A percentile compares a stretch with the other conserved stretches of the same genome.
Evolutionary conservation across 75 land plant species (phyloP).

Genomic region (Adiantum capillusveneris): DNA sequence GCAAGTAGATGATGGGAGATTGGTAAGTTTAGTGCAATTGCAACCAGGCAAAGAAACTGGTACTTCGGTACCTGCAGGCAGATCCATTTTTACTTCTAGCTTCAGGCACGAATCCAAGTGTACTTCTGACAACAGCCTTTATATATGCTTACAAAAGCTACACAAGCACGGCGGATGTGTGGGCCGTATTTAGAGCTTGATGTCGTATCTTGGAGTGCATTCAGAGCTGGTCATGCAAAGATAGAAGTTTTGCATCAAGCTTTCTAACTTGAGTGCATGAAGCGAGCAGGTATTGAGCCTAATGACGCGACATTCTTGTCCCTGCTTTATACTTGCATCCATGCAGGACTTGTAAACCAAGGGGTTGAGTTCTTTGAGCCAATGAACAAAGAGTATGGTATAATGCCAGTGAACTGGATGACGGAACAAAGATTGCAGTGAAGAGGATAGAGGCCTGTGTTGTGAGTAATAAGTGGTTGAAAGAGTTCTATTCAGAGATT

Average conservation of each 20-base stretch:
- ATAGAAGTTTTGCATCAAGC: neutral
- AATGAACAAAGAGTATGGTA: constrained; percentile 31
- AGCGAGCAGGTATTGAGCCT: constrained; percentile 14
- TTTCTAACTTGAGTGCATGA: constrained; percentile 6
- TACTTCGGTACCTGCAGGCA: constrained; percentile 5
- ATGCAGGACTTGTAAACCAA: constrained; percentile 41
- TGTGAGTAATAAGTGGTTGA: constrained; percentile 41
- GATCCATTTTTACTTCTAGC: constrained; percentile 4
- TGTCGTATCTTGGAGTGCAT: constrained; percentile 12
- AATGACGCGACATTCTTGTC: constrained; percentile 38
- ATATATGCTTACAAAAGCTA: neutral
- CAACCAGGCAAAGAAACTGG: constrained; percentile 11
- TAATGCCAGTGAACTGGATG: constrained; percentile 55
- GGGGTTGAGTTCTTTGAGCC: constrained; percentile 24
- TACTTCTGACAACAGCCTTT: neutral
- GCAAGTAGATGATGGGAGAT: constrained; percentile 13
- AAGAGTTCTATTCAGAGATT: constrained; percentile 65
- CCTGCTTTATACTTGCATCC: constrained; percentile 44
- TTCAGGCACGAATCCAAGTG: neutral
- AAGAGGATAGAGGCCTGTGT: constrained; percentile 60
- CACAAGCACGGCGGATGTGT: constrained; percentile 9
- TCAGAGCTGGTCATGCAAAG: constrained; percentile 6
- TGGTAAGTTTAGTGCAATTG: constrained; percentile 13
- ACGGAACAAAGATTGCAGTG: constrained; percentile 70
- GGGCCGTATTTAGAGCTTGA: constrained; percentile 5